Conservation (phyloP, 2,329 filamentous ascomycete species). For the Lasiodiplodia sp. region DNA sequence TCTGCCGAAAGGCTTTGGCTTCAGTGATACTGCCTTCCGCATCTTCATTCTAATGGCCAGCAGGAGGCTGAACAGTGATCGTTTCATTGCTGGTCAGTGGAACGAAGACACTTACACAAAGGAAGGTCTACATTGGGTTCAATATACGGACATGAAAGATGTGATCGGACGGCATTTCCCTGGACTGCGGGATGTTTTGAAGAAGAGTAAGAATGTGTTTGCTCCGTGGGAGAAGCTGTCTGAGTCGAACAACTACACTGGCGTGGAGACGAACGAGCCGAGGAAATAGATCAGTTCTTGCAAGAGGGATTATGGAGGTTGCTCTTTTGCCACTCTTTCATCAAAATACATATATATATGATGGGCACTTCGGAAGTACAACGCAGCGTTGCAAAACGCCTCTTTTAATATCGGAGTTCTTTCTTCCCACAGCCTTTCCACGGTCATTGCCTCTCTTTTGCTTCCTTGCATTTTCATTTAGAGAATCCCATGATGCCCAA, state of each 20-base stretch:
- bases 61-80: slow-evolving; percentile 53
- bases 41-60: slow-evolving; percentile 57
- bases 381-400: too few relatives aligned
- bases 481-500: too few relatives aligned
- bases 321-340: not conserved
- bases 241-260: slow-evolving; percentile 36
- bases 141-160: slow-evolving; percentile 52
- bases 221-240: slow-evolving; percentile 43
- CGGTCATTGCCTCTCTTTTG: too few relatives aligned
- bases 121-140: slow-evolving; percentile 54
- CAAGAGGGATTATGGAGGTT: not conserved
- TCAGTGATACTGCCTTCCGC: slow-evolving; percentile 57
- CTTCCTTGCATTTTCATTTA: too few relatives aligned
- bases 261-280: slow-evolving; percentile 40
- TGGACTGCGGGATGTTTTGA: slow-evolving; percentile 44
- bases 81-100: slow-evolving; percentile 54
- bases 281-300: not conserved
- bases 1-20: slow-evolving; percentile 55
- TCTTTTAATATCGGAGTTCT: too few relatives aligned
- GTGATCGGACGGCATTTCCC: slow-evolving; percentile 55
- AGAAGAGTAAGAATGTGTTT: slow-evolving; percentile 44
- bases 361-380: not conserved
- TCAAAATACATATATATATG: not conserved
- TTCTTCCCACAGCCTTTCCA: too few relatives aligned
- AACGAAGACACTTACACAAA: slow-evolving; percentile 51